Evolutionary conservation across 1,139 yeast genomes (phyloP).

Genomic region (Saccharomyces uvarum): DNA sequence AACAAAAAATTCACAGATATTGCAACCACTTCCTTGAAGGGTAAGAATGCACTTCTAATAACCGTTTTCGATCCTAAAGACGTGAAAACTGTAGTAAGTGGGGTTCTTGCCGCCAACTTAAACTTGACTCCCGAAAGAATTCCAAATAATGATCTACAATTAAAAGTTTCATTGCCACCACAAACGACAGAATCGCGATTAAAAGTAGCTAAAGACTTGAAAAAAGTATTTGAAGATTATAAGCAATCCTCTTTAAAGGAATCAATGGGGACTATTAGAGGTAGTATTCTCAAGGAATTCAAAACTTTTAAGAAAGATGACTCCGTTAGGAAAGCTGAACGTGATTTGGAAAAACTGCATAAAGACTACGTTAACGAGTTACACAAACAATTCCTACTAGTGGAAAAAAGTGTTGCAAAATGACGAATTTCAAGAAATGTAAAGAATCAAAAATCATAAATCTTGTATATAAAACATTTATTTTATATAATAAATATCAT

Average conservation of each 20-base stretch:
- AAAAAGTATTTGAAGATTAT: constrained; percentile 56
- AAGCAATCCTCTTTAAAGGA: constrained; percentile 47
- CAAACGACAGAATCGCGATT: constrained; percentile 62
- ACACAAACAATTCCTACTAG: constrained; percentile 48
- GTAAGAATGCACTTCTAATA: constrained; percentile 56
- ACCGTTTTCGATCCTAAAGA: constrained; percentile 80
- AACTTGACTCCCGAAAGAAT: constrained; percentile 77
- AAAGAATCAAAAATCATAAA: neutral
- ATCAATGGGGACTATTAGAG: constrained; percentile 57
- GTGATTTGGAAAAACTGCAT: constrained; percentile 59
- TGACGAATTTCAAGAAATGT: neutral
- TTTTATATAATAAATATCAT: constrained; percentile 1
- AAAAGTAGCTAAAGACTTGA: constrained; percentile 51
- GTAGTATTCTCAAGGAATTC: constrained; percentile 50
- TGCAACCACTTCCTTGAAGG: constrained; percentile 72
- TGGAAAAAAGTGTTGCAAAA: constrained; percentile 41
- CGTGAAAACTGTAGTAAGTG: constrained; percentile 58
- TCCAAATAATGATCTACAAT: constrained; percentile 60
- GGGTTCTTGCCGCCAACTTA: constrained; percentile 59
- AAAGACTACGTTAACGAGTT: constrained; percentile 57
- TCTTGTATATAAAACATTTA: neutral
- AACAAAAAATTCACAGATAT: constrained; percentile 49
- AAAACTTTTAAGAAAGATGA: constrained; percentile 53
- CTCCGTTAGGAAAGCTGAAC: constrained; percentile 43
- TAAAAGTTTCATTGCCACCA: constrained; percentile 71